Percentiles rank a stretch among this genome's conserved stretches.
These are phyloP conservation scores for Annulohypoxylon maeteangense DNA, from an alignment of 495 filamentous ascomycete species.

Conservation along the genomic window DNA sequence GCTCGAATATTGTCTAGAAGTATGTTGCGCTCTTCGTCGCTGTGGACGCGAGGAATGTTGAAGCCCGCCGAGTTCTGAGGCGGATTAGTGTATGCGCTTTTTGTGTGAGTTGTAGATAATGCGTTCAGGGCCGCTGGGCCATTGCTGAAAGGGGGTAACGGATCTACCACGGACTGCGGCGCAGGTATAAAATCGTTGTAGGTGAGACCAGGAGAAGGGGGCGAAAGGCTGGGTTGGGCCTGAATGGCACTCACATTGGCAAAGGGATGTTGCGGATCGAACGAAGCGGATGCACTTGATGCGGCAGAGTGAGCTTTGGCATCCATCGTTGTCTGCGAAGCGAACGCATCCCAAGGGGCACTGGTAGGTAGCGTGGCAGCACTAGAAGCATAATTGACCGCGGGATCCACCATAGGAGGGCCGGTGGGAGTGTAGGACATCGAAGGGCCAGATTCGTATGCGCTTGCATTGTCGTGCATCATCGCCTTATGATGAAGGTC, in stretches of 20 bases:
- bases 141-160: constrained; percentile 73
- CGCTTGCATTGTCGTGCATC: constrained; percentile 66
- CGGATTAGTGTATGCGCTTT: constrained; percentile 45
- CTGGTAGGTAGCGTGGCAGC: constrained; percentile 80
- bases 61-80: constrained; percentile 71
- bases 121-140: constrained; percentile 72
- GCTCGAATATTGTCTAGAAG: constrained; percentile 86
- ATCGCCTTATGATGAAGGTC: constrained; percentile 97
- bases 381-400: constrained; percentile 75
- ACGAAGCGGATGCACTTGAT: constrained; percentile 70
- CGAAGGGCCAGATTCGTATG: constrained; percentile 75
- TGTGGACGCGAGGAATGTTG: constrained; percentile 72
- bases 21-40: constrained; percentile 81
- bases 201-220: constrained; percentile 74
- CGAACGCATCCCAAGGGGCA: constrained; percentile 78
- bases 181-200: constrained; percentile 69
- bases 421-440: constrained; percentile 78
- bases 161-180: constrained; percentile 74
- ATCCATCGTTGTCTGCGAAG: constrained; percentile 69
- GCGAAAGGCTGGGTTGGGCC: constrained; percentile 67
- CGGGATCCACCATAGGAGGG: constrained; percentile 72
- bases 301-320: constrained; percentile 74
- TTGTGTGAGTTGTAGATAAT: constrained; percentile 69
- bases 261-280: constrained; percentile 72
- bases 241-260: constrained; percentile 63